Conservation (phyloP, 371 early-diverging fungal genomes). For the Circinella minor region DNA sequence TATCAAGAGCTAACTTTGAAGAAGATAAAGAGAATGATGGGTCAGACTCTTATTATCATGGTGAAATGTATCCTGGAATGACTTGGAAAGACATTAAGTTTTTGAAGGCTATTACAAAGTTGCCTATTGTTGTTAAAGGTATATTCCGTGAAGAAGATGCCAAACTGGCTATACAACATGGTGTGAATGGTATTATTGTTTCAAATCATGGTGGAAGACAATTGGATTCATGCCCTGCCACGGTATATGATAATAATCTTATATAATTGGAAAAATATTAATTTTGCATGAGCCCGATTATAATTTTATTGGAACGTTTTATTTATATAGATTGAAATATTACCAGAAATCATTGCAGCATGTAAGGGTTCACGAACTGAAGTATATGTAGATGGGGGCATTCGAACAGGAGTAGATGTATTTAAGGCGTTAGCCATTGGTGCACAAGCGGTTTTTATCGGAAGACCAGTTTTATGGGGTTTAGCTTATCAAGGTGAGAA, state of each 20-base stretch:
- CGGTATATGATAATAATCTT: conserved; percentile 27
- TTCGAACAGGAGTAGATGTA: conserved; percentile 69
- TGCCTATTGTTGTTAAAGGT: conserved; percentile 80
- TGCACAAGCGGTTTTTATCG: conserved; percentile 76
- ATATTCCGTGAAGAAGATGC: conserved; percentile 75
- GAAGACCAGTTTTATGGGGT: conserved; percentile 69
- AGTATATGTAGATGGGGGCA: conserved; percentile 76
- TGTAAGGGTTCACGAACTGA: conserved; percentile 54
- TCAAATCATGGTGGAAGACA: conserved; percentile 86
- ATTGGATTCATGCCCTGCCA: conserved; percentile 62
- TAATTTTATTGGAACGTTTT: background rate
- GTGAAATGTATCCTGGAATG: conserved; percentile 38
- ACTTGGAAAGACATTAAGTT: conserved; percentile 75
- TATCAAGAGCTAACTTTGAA: conserved; percentile 17
- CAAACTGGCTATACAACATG: conserved; percentile 59
- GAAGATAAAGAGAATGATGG: conserved; percentile 22
- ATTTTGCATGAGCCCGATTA: background rate
- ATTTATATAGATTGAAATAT: conserved; percentile 49
- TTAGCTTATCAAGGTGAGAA: conserved; percentile 44
- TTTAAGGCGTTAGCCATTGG: conserved; percentile 80
- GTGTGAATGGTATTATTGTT: conserved; percentile 70
- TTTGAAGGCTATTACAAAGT: conserved; percentile 61
- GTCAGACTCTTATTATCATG: conserved; percentile 26
- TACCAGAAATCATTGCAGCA: conserved; percentile 66
- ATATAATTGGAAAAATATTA: background rate